These are phyloP conservation scores for Spathaspora hagerdaliae DNA, from an alignment of 805 yeast genomes.

Conservation along the genomic window DNA sequence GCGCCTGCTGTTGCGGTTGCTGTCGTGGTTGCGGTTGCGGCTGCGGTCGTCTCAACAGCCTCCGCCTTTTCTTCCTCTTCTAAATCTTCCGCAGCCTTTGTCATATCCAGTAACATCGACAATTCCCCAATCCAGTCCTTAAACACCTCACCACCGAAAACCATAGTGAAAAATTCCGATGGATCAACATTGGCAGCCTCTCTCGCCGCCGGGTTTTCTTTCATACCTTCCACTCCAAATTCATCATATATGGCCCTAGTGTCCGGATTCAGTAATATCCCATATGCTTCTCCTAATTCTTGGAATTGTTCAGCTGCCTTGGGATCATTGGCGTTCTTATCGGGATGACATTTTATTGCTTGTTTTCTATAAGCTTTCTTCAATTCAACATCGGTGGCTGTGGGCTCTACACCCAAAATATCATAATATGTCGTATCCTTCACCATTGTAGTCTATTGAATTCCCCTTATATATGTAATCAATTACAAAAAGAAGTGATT, in stretches of 20 bases:
- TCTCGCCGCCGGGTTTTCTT: constrained; percentile 54
- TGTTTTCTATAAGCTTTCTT: constrained; percentile 90
- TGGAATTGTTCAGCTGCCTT: constrained; percentile 86
- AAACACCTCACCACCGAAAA: constrained; percentile 83
- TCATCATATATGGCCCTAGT: constrained; percentile 75
- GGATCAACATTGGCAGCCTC: constrained; percentile 77
- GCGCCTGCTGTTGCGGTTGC: not conserved
- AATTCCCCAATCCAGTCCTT: constrained; percentile 81
- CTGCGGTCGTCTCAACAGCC: constrained; percentile 1
- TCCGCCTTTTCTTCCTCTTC: constrained; percentile 36
- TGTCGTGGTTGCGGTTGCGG: not conserved
- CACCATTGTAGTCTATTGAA: constrained; percentile 50
- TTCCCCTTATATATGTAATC: too few relatives aligned
- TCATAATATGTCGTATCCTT: constrained; percentile 89
- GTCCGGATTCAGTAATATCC: constrained; percentile 70
- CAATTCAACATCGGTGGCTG: constrained; percentile 76
- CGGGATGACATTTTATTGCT: constrained; percentile 91
- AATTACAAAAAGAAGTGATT: too few relatives aligned
- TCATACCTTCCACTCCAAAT: constrained; percentile 59
- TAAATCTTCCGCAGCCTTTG: constrained; percentile 52
- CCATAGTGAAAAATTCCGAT: constrained; percentile 72
- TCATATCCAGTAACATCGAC: constrained; percentile 70
- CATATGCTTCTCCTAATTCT: constrained; percentile 62
- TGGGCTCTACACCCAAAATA: constrained; percentile 58
- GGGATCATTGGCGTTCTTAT: constrained; percentile 93